These are phyloP conservation scores for Cystofilobasidium ferigula DNA, from an alignment of 768 basidiomycete genomes.

Conservation along the genomic window DNA sequence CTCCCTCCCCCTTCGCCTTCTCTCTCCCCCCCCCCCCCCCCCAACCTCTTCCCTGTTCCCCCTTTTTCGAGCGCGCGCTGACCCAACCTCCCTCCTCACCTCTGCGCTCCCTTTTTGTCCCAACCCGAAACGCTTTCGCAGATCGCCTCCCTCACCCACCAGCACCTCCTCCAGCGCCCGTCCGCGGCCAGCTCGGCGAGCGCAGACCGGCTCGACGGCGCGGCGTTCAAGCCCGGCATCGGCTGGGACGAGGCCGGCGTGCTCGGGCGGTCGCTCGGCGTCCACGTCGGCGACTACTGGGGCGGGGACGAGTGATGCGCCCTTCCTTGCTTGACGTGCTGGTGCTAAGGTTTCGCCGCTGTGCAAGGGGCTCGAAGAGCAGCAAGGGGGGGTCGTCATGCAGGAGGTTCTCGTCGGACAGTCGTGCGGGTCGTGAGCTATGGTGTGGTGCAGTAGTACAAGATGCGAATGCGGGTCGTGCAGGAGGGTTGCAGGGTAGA, in stretches of 20 bases:
- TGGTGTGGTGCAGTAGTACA: too few relatives aligned
- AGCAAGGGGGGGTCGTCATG: too few relatives aligned
- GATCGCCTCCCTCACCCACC: slow-evolving; percentile 12
- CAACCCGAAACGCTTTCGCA: too few relatives aligned
- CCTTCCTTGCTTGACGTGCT: too few relatives aligned
- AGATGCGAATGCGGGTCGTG: too few relatives aligned
- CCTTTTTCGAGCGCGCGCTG: neutral
- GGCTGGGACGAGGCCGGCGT: slow-evolving; percentile 18
- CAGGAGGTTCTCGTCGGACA: too few relatives aligned
- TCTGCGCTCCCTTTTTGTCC: neutral
- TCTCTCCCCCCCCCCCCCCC: neutral
- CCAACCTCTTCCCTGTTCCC: neutral
- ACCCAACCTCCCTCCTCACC: too few relatives aligned
- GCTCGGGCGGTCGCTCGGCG: slow-evolving; percentile 6
- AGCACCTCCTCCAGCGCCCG: slow-evolving; percentile 16
- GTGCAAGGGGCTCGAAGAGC: too few relatives aligned
- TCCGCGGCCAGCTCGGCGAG: neutral
- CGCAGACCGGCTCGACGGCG: slow-evolving; percentile 8
- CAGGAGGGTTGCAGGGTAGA: too few relatives aligned
- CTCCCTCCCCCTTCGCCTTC: neutral
- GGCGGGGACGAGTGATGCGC: slow-evolving; percentile 20
- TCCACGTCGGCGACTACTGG: slow-evolving; percentile 20
- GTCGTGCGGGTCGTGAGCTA: too few relatives aligned
- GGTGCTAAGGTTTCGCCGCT: too few relatives aligned
- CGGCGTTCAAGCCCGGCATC: slow-evolving; percentile 16